These are phyloP conservation scores for Ophiostoma tasmaniense DNA, from an alignment of 2,329 filamentous ascomycete genomes.

Conservation along the genomic window DNA sequence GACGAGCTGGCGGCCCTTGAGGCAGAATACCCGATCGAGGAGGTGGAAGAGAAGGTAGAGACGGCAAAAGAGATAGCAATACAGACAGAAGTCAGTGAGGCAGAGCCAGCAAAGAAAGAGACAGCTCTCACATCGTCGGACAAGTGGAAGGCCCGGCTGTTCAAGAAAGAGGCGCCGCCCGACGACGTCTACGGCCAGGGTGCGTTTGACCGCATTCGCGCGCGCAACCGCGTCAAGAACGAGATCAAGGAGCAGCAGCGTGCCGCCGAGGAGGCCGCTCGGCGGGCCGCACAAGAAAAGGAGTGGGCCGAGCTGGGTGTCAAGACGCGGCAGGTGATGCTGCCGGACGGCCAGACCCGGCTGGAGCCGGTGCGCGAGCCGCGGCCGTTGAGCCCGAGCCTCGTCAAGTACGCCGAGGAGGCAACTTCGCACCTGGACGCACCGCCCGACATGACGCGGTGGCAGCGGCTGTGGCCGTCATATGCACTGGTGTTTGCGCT, in stretches of 20 bases:
- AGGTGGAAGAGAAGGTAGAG: slow-evolving; percentile 20
- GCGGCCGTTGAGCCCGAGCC: slow-evolving; percentile 29
- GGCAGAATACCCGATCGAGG: slow-evolving; percentile 23
- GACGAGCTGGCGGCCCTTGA: slow-evolving; percentile 49
- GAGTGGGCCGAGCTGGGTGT: slow-evolving; percentile 35
- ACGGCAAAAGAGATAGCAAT: slow-evolving; percentile 16
- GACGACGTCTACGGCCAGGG: slow-evolving; percentile 51
- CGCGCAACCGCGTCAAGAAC: slow-evolving; percentile 41
- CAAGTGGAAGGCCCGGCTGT: slow-evolving; percentile 22
- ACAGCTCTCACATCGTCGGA: not conserved
- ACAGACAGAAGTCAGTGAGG: not conserved
- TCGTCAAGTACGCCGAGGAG: slow-evolving; percentile 35
- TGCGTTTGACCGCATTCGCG: slow-evolving; percentile 49
- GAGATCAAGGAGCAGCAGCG: slow-evolving; percentile 33
- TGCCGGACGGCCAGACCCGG: slow-evolving; percentile 24
- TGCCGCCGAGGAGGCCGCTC: slow-evolving; percentile 27
- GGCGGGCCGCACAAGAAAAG: slow-evolving; percentile 14
- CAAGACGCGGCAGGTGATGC: slow-evolving; percentile 12
- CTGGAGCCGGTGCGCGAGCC: slow-evolving; percentile 23
- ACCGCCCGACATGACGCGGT: slow-evolving; percentile 43
- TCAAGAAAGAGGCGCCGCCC: slow-evolving; percentile 22
- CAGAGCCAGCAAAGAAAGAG: not conserved
- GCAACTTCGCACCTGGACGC: slow-evolving; percentile 43
- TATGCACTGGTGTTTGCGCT: slow-evolving; percentile 40
- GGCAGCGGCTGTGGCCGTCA: slow-evolving; percentile 49